A percentile compares a stretch with the other conserved stretches of the same genome.
phyloP scores from a whole-genome alignment of 2,329 filamentous ascomycete species.

The Colletotrichum lindemuthianum region DNA sequence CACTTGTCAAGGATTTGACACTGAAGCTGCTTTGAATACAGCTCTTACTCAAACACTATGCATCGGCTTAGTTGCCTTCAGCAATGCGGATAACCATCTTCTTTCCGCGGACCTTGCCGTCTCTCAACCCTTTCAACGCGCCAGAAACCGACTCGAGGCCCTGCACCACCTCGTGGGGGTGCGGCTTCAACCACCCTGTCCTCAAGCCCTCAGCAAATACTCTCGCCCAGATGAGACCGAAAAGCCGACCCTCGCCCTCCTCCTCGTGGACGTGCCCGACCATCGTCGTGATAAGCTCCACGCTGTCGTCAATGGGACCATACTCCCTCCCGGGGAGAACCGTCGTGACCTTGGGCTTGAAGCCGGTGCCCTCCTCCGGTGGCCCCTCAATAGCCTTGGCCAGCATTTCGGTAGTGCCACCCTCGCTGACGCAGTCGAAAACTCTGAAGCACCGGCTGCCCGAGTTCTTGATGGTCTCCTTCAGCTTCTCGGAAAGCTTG shows the following conservation, averaged over 20 bases:
- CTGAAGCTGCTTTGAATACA: neutral
- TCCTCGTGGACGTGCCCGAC: conserved; percentile 35
- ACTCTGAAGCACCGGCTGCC: conserved; percentile 29
- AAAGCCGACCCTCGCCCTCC: conserved; percentile 26
- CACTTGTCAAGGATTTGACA: no score
- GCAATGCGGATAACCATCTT: conserved; percentile 37
- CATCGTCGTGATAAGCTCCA: conserved; percentile 22
- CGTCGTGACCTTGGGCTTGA: conserved; percentile 34
- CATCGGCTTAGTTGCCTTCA: conserved; percentile 18
- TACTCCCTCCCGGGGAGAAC: conserved; percentile 33
- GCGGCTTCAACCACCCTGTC: conserved; percentile 36
- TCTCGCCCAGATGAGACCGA: conserved; percentile 32
- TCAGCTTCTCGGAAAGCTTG: conserved; percentile 33
- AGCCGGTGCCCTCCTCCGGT: conserved; percentile 26
- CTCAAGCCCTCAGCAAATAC: conserved; percentile 33
- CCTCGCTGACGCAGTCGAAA: conserved; percentile 36
- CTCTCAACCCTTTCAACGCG: conserved; percentile 30
- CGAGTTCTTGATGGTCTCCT: conserved; percentile 24
- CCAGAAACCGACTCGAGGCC: conserved; percentile 30
- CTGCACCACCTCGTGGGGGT: conserved; percentile 35
- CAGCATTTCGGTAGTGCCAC: conserved; percentile 33
- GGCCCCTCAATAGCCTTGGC: conserved; percentile 32
- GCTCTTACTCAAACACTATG: neutral
- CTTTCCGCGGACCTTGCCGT: conserved; percentile 36
- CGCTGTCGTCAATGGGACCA: conserved; percentile 24